A percentile compares a stretch with the other conserved stretches of the same genome.
Conservation (phyloP, 495 filamentous ascomycete genomes). For the Alectoria sarmentosa region DNA sequence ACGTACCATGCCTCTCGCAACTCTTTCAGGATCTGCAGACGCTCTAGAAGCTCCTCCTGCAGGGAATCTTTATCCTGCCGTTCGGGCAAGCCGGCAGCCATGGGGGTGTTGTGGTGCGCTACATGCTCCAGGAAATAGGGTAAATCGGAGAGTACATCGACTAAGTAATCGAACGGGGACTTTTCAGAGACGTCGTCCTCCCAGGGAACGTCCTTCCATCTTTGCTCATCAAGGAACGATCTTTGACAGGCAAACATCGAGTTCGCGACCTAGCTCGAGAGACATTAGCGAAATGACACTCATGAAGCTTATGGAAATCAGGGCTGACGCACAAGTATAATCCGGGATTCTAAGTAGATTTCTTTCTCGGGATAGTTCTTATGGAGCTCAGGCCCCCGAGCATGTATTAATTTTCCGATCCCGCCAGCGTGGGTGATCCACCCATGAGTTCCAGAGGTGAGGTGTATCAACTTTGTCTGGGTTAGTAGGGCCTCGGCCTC, state of each 20-base stretch:
- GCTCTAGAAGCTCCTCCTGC: conserved; percentile 2
- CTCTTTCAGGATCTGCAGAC: not conserved
- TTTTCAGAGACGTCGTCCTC: conserved; percentile 8
- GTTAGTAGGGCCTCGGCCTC: not conserved
- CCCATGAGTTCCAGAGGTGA: not conserved
- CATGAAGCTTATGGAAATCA: not conserved
- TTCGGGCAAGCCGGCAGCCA: not conserved
- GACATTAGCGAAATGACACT: not conserved
- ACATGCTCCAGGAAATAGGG: conserved; percentile 3
- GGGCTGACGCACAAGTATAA: conserved; percentile 6
- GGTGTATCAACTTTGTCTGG: not conserved
- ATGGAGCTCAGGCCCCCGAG: conserved; percentile 11
- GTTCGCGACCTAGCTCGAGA: conserved; percentile 2
- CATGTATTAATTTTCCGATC: conserved; percentile 1
- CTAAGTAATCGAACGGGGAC: not conserved
- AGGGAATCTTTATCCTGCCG: not conserved
- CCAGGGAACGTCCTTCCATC: conserved; percentile 14
- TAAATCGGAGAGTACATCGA: conserved; percentile 11
- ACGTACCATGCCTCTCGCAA: not conserved
- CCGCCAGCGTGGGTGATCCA: conserved; percentile 10
- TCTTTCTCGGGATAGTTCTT: conserved; percentile 12
- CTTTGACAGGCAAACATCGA: conserved; percentile 6
- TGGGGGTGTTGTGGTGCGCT: not conserved
- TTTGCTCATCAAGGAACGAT: conserved; percentile 13
- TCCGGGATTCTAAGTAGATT: conserved; percentile 10